Percentiles rank a stretch among this genome's conserved stretches.
Evolutionary conservation across 2,329 filamentous ascomycete genomes (phyloP).

Genomic region (Aspergillus sp.): DNA sequence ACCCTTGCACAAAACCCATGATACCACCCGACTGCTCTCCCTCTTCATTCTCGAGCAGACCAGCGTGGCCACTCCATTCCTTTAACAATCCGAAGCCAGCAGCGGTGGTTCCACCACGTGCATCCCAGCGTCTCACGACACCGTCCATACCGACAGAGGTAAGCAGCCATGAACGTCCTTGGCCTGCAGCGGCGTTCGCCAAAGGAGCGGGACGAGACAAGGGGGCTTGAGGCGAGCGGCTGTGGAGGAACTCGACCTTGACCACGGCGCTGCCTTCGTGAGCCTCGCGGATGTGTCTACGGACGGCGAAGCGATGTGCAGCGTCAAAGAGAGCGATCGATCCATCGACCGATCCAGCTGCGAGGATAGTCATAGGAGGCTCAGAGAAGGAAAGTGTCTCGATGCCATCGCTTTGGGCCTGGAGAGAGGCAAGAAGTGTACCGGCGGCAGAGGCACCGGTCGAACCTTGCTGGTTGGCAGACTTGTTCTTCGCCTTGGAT

Average conservation of each 20-base stretch:
- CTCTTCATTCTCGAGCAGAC: conserved; percentile 45
- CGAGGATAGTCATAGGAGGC: conserved; percentile 57
- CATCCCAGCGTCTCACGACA: conserved; percentile 84
- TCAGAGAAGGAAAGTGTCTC: conserved; percentile 67
- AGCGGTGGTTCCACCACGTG: conserved; percentile 61
- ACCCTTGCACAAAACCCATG: conserved; percentile 79
- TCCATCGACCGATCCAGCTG: conserved; percentile 61
- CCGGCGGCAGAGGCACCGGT: conserved; percentile 48
- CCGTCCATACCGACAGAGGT: conserved; percentile 92
- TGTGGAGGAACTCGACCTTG: conserved; percentile 77
- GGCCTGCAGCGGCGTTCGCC: conserved; percentile 20
- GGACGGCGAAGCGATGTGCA: conserved; percentile 78
- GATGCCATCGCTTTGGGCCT: conserved; percentile 73
- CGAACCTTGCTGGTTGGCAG: conserved; percentile 28
- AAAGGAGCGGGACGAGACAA: conserved; percentile 18
- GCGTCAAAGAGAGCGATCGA: conserved; percentile 82
- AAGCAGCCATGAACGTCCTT: conserved; percentile 60
- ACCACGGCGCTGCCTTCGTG: conserved; percentile 89
- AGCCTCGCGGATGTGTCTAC: conserved; percentile 73
- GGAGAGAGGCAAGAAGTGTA: conserved; percentile 75
- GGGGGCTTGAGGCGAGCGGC: conserved; percentile 32
- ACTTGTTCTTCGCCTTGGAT: conserved; percentile 49
- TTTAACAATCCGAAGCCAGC: conserved; percentile 67
- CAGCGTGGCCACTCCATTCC: conserved; percentile 81
- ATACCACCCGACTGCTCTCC: conserved; percentile 80